Evolutionary conservation across 2,329 filamentous ascomycete genomes (phyloP), one percentile per base, ranked within the genome.

Genomic region (Aureobasidium melanogenum): DNA sequence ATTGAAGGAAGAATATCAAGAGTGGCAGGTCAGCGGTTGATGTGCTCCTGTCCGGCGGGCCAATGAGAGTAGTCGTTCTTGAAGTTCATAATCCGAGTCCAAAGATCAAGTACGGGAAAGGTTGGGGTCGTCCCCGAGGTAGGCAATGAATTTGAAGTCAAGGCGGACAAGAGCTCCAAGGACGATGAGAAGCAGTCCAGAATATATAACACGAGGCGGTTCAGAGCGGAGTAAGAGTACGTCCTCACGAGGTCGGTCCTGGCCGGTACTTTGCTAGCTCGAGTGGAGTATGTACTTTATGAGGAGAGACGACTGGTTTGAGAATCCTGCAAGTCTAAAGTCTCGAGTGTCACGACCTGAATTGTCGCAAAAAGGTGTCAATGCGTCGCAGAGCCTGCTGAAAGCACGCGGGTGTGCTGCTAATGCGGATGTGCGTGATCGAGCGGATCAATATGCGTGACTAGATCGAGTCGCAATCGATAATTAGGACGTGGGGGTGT

Each of bases 41-140:
- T 74, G 66, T 74, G 71, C 67, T 76, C 74, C 72, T 76, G 75
- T 75, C 75, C 75, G 47, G 75, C 73, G 64, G 74, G 74, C 74
- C 75, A 77, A 68, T 75, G 44, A 44, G 52, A 52, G 39, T 62
- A 62, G 32, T 50, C 39, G 54, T 58, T 50, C 47, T 62, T 62
- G 46, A 59, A 62, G 52, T 50, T 51, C 61, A 62, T 62, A 50
- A 58, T 59, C 56, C 44, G 44, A 39, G n/a, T 38, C 34, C 32
- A 36, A 28, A 47, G 30, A 6, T 34, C 32, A 50, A 44, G 22
- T 22, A 24, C 15, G 15, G 6, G 44, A 26, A 28, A 26, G 17
- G n/a, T 38, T 34, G 54, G 32, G 41, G 54, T 46, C 8, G 54
- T 30, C 41, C 54, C 54, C 41, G 32, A 47, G 41, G 10, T 54